Evolutionary conservation across 1,139 yeast genomes (phyloP).

Genomic region (Hyphopichia buzzinii): DNA sequence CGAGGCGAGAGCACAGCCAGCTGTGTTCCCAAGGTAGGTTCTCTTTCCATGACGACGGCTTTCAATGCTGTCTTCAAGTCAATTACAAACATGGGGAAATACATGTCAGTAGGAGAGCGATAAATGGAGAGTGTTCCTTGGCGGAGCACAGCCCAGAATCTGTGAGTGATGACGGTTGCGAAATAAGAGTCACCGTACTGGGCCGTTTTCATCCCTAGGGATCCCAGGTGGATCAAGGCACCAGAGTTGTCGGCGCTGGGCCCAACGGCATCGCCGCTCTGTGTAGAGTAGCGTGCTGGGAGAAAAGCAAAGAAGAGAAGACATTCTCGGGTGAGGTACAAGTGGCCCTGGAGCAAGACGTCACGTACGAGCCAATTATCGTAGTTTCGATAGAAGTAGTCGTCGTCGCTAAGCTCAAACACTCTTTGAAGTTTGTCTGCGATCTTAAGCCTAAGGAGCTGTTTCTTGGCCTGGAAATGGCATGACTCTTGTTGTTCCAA

Average conservation of each 20-base stretch:
- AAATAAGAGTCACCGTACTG: slow-evolving; percentile 42
- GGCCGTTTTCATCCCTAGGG: slow-evolving; percentile 50
- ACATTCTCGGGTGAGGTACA: slow-evolving; percentile 65
- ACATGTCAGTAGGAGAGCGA: slow-evolving; percentile 69
- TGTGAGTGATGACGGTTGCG: slow-evolving; percentile 32
- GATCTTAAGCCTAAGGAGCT: slow-evolving; percentile 23
- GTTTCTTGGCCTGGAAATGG: slow-evolving; percentile 11
- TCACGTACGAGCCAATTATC: slow-evolving; percentile 81
- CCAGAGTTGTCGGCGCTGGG: slow-evolving; percentile 28
- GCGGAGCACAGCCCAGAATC: slow-evolving; percentile 76
- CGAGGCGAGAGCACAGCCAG: not conserved
- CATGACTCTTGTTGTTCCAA: slow-evolving; percentile 8
- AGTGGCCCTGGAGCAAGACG: slow-evolving; percentile 81
- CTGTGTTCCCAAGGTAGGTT: slow-evolving; percentile 3
- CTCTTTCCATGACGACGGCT: slow-evolving; percentile 51
- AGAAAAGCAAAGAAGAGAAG: slow-evolving; percentile 77
- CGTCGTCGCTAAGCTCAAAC: slow-evolving; percentile 46
- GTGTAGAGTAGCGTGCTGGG: slow-evolving; percentile 44
- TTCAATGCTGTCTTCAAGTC: slow-evolving; percentile 64
- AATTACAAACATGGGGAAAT: slow-evolving; percentile 76
- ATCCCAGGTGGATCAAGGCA: slow-evolving; percentile 39
- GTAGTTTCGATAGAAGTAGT: slow-evolving; percentile 53
- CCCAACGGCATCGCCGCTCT: not conserved
- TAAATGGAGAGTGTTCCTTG: slow-evolving; percentile 70
- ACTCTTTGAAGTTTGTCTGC: slow-evolving; percentile 39